phyloP scores from a whole-genome alignment of 2,329 filamentous ascomycete genomes.

The Aureobasidium zeae region DNA sequence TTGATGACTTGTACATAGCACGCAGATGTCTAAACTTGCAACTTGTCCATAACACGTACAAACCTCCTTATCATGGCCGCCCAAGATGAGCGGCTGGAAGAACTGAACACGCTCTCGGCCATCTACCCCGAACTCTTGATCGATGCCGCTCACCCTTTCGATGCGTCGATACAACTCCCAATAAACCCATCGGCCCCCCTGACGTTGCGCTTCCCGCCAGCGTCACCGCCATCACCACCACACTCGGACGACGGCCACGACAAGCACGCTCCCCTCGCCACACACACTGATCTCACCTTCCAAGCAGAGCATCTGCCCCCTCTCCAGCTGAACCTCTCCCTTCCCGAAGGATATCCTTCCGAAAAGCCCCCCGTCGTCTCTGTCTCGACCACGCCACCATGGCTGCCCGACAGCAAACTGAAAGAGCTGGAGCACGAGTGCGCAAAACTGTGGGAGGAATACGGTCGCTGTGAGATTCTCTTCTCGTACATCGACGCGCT shows the following conservation, averaged over 20 bases:
- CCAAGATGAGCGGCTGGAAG: slow-evolving; percentile 51
- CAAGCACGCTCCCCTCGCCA: background rate
- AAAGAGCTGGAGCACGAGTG: slow-evolving; percentile 40
- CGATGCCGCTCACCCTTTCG: slow-evolving; percentile 38
- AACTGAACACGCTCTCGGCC: slow-evolving; percentile 50
- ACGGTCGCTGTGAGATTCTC: slow-evolving; percentile 46
- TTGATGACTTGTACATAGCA: slow-evolving; percentile 12
- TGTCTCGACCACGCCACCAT: slow-evolving; percentile 42
- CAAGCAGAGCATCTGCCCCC: slow-evolving; percentile 43
- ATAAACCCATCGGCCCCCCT: slow-evolving; percentile 47
- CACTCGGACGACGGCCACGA: slow-evolving; percentile 27
- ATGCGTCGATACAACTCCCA: slow-evolving; percentile 46
- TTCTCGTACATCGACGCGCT: slow-evolving; percentile 53
- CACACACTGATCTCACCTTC: background rate
- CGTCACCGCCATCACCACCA: slow-evolving; percentile 32
- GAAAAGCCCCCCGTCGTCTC: slow-evolving; percentile 41
- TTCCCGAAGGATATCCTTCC: slow-evolving; percentile 50
- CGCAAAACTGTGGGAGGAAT: slow-evolving; percentile 49
- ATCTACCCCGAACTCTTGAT: slow-evolving; percentile 53
- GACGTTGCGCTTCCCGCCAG: slow-evolving; percentile 31
- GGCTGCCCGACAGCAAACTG: slow-evolving; percentile 42
- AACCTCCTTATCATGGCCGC: slow-evolving; percentile 1
- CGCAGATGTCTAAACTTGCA: no score
- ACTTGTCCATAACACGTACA: background rate
- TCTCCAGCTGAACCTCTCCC: slow-evolving; percentile 42